Conservation (phyloP, 176 grass and related monocot species). For the Cenchrus fungigraminus region DNA sequence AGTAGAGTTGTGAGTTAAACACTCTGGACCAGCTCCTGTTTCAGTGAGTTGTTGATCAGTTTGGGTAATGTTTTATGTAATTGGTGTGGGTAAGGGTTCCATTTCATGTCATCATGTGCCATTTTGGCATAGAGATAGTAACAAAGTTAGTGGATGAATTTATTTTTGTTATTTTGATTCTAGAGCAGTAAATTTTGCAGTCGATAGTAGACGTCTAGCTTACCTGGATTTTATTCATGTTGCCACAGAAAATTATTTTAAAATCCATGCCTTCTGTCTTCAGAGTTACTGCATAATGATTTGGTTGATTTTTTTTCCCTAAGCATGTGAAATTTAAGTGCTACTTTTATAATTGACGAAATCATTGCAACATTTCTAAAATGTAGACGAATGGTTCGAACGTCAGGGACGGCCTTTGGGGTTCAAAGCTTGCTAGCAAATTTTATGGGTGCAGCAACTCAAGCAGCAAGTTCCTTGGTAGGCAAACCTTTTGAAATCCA, state of each 20-base stretch:
- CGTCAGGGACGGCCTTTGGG: conserved; percentile 65
- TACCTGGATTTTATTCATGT: conserved; percentile 21
- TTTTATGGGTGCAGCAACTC: conserved; percentile 87
- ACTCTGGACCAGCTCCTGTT: background rate
- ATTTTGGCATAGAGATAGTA: conserved; percentile 18
- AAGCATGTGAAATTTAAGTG: conserved; percentile 5
- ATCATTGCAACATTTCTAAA: conserved; percentile 39
- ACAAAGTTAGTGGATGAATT: background rate
- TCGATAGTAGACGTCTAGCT: conserved; percentile 5
- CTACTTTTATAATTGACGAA: background rate
- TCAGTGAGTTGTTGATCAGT: background rate
- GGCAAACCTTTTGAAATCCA: conserved; percentile 35
- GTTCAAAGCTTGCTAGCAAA: conserved; percentile 70
- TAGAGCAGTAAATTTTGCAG: background rate
- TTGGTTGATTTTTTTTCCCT: background rate
- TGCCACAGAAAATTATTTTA: conserved; percentile 5
- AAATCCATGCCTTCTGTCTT: background rate
- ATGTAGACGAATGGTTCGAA: conserved; percentile 60
- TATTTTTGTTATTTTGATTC: background rate
- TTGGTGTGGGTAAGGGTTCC: conserved; percentile 5
- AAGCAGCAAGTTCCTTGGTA: conserved; percentile 80
- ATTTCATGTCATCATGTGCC: background rate
- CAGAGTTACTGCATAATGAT: background rate
- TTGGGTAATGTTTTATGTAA: conserved; percentile 12
- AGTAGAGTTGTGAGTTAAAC: background rate